Percentiles rank a stretch among this genome's conserved stretches.
These are phyloP conservation scores for Phytophthora constricta DNA, from an alignment of 352 stramenopile genomes.

Conservation along the genomic window DNA sequence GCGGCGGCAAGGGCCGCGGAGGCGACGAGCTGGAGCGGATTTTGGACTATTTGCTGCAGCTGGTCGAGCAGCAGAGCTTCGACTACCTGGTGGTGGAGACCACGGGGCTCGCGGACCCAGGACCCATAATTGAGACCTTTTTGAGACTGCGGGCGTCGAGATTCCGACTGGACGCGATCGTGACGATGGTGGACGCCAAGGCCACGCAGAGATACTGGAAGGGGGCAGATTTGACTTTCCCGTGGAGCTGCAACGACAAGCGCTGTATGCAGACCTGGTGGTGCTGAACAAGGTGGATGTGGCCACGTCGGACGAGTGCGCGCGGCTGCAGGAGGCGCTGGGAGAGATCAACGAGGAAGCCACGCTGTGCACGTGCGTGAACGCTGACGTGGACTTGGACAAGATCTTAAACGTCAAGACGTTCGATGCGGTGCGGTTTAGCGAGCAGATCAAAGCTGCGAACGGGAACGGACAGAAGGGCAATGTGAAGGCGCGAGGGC, in stretches of 20 bases:
- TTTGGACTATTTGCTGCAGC: slow-evolving; percentile 82
- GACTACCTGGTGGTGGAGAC: slow-evolving; percentile 98
- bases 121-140: slow-evolving; percentile 97
- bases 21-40: slow-evolving; percentile 93
- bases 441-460: slow-evolving; percentile 26
- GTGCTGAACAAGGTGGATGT: slow-evolving; percentile 80
- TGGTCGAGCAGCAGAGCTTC: slow-evolving; percentile 86
- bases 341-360: slow-evolving; percentile 60
- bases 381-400: slow-evolving; percentile 57
- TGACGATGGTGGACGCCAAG: slow-evolving; percentile 95
- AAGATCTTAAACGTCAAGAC: slow-evolving; percentile 75
- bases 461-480: slow-evolving; percentile 8
- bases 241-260: slow-evolving; percentile 68
- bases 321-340: slow-evolving; percentile 42
- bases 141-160: slow-evolving; percentile 89
- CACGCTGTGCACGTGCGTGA: slow-evolving; percentile 47
- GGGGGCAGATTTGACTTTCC: slow-evolving; percentile 45
- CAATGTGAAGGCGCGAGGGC: slow-evolving; percentile 27
- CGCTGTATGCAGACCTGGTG: slow-evolving; percentile 74
- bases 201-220: slow-evolving; percentile 55
- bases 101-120: slow-evolving; percentile 95
- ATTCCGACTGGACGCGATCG: slow-evolving; percentile 95
- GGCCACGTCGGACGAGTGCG: slow-evolving; percentile 41
- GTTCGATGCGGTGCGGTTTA: slow-evolving; percentile 75
- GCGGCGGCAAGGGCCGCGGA: slow-evolving; percentile 82